A percentile compares a stretch with the other conserved stretches of the same genome.
Evolutionary conservation across 192 early-diverging fungal species (phyloP).

Genomic region (Diversispora eburnea): DNA sequence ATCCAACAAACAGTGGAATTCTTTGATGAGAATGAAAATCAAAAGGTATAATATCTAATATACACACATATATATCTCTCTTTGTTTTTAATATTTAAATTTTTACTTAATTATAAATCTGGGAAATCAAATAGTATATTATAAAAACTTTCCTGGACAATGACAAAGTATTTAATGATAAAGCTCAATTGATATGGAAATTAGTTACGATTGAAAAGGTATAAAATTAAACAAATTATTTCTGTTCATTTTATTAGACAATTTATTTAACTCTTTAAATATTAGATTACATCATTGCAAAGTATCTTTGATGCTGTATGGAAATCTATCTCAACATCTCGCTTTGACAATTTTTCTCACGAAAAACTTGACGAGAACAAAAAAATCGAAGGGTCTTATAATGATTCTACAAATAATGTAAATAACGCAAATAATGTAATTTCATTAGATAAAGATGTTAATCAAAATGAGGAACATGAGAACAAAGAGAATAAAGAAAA

Average conservation of each 20-base stretch:
- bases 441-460: too few species aligned
- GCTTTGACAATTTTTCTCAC: too few species aligned
- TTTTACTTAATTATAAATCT: neutral
- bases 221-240: neutral
- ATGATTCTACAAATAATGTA: too few species aligned
- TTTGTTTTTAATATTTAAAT: neutral
- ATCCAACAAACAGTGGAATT: conserved; percentile 6
- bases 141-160: neutral
- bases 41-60: neutral
- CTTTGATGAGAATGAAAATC: neutral
- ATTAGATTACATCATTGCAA: conserved; percentile 1
- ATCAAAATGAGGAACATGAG: too few species aligned
- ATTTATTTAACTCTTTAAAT: neutral
- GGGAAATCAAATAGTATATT: neutral
- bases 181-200: neutral
- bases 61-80: neutral
- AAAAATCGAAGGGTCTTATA: too few species aligned
- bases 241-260: neutral
- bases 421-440: too few species aligned
- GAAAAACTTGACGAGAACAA: too few species aligned
- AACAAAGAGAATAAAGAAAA: too few species aligned
- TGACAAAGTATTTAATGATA: neutral
- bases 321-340: neutral
- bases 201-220: conserved; percentile 3
- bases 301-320: conserved; percentile 3